Percentiles rank a stretch among this genome's conserved stretches.
Evolutionary conservation across 2,329 filamentous ascomycete species (phyloP).

Genomic region (Fusarium dimerum): DNA sequence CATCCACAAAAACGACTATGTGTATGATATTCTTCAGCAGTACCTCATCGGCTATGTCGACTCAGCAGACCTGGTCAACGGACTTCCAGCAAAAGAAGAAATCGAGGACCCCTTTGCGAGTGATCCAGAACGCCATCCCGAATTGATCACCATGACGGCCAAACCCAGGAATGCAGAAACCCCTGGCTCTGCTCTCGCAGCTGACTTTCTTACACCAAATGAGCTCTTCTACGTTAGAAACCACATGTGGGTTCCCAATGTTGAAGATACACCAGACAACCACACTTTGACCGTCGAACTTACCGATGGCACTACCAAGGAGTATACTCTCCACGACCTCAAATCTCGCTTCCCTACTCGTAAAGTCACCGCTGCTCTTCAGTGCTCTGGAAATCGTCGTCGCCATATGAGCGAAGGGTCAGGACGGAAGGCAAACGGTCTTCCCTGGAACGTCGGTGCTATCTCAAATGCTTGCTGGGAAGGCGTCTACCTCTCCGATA

Average conservation of each 20-base stretch:
- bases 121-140: slow-evolving; percentile 54
- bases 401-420: slow-evolving; percentile 56
- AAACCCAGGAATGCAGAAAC: slow-evolving; percentile 65
- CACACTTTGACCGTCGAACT: slow-evolving; percentile 57
- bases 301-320: slow-evolving; percentile 51
- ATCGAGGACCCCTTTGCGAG: slow-evolving; percentile 62
- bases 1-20: slow-evolving; percentile 66
- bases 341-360: slow-evolving; percentile 51
- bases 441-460: slow-evolving; percentile 61
- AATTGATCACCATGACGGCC: slow-evolving; percentile 51
- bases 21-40: slow-evolving; percentile 64
- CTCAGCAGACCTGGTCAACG: slow-evolving; percentile 58
- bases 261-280: slow-evolving; percentile 38
- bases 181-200: slow-evolving; percentile 47
- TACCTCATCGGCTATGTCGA: slow-evolving; percentile 66
- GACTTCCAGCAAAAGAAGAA: slow-evolving; percentile 50
- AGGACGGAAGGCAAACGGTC: slow-evolving; percentile 51
- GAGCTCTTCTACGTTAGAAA: slow-evolving; percentile 61
- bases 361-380: slow-evolving; percentile 56
- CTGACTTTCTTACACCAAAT: slow-evolving; percentile 55
- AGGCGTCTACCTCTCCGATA: slow-evolving; percentile 55
- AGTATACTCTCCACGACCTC: slow-evolving; percentile 57
- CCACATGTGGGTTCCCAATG: slow-evolving; percentile 63
- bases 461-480: slow-evolving; percentile 63
- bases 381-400: slow-evolving; percentile 63